A percentile compares a stretch with the other conserved stretches of the same genome.
Conservation (phyloP, 129 eudicot genomes). For the Centrapalus pauciflorus region DNA sequence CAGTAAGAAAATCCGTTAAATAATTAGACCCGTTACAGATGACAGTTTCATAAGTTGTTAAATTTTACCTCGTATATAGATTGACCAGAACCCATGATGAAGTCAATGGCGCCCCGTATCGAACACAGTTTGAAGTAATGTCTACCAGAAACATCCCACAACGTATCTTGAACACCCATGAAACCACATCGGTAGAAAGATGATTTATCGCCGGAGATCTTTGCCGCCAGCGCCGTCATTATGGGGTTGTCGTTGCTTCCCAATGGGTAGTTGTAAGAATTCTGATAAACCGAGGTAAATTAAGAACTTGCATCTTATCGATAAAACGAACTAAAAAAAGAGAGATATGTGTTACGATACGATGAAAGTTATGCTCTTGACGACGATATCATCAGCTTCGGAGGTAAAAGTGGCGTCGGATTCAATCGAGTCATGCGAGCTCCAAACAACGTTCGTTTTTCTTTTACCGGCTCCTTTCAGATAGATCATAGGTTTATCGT, state of each 20-base stretch:
- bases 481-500: constrained; percentile 58
- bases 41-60: neutral
- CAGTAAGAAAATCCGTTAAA: neutral
- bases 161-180: constrained; percentile 73
- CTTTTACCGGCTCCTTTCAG: constrained; percentile 63
- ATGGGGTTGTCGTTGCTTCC: constrained; percentile 11
- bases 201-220: constrained; percentile 55
- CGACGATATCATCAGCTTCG: constrained; percentile 56
- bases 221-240: constrained; percentile 55
- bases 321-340: too few relatives aligned
- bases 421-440: constrained; percentile 24
- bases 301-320: too few relatives aligned
- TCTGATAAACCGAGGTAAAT: constrained; percentile 29
- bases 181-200: constrained; percentile 63
- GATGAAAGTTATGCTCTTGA: constrained; percentile 46
- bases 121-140: constrained; percentile 61
- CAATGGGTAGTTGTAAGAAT: constrained; percentile 59
- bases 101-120: constrained; percentile 78
- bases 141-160: constrained; percentile 72
- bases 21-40: too few relatives aligned
- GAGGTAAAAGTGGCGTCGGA: constrained; percentile 58
- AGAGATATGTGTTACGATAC: constrained; percentile 20
- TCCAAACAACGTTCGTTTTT: constrained; percentile 47
- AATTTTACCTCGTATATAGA: constrained; percentile 74
- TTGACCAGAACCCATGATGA: constrained; percentile 80